Conservation (phyloP, 176 grass and related monocot species). For the Hordeum marinum region DNA sequence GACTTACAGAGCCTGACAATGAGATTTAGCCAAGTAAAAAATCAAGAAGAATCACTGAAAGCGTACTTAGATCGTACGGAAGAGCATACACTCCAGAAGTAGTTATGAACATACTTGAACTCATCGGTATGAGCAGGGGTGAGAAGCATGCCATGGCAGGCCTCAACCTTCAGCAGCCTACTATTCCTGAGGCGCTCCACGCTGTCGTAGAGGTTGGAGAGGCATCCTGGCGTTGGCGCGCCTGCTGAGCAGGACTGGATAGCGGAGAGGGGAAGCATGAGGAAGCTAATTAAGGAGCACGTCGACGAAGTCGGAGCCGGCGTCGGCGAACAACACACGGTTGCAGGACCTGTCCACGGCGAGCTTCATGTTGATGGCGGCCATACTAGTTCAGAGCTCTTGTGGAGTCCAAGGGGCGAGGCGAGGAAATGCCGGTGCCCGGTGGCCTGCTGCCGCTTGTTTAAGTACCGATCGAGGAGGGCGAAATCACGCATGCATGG, state of each 20-base stretch:
- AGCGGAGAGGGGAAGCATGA: neutral
- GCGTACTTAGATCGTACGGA: neutral
- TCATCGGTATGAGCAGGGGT: neutral
- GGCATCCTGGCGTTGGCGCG: neutral
- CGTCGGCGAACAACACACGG: constrained; percentile 15
- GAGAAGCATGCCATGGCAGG: constrained; percentile 13
- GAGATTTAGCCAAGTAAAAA: neutral
- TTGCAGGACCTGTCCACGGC: neutral
- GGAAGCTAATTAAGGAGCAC: constrained; percentile 23
- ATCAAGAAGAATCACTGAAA: too few species aligned
- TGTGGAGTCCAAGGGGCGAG: too few species aligned
- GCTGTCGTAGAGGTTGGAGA: neutral
- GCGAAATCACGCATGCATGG: too few species aligned
- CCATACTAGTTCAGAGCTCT: too few species aligned
- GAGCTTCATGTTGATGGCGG: constrained; percentile 7
- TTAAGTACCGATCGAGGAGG: too few species aligned
- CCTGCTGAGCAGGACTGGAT: neutral
- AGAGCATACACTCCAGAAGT: too few species aligned
- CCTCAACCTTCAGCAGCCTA: neutral
- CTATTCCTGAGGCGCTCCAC: neutral
- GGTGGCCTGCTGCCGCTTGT: too few species aligned
- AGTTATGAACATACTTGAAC: neutral
- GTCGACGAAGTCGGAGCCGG: constrained; percentile 18
- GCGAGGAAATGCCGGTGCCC: too few species aligned
- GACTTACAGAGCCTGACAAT: neutral